Evolutionary conservation across 352 stramenopile genomes (phyloP), one percentile per base, ranked within the genome.

Genomic region (Phytophthora citrophthora): DNA sequence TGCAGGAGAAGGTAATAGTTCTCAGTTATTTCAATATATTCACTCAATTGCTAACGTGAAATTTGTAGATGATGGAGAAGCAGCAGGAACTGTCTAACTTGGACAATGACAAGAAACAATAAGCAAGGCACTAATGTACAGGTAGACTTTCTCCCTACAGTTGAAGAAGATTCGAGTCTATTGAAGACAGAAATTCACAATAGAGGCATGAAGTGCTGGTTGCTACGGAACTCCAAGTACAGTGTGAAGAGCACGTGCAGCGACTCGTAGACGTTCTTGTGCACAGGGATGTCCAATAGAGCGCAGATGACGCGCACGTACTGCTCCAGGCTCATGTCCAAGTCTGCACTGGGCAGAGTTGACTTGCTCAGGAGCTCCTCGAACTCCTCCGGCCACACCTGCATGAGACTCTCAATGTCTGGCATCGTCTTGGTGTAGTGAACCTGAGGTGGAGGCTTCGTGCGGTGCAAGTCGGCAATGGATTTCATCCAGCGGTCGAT

Each of bases 401-500:
- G 93, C 95, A 98, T 98, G 43, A 98, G 81, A 36, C 73, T 91
- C 68, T 98, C 95, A 49, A 98, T 96, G 65, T 98, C 94, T 10
- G 95, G 94, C 93, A 98, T 98, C 15, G 81, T 82, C 56, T 97
- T 96, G 15, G 86, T 91, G 80, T 98, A 98, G 76, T 97, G 84
- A 54, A 98, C 91, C 70, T 97, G 86, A 5, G 92, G 85, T 16
- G 90, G 88, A 5, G 94, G 94, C 70, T 98, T 99, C 11, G 83
- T 95, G 23, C 90, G 86, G 59, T 99, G 94, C 54, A 98, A 76
- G 31, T 99, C 96, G 12, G 90, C 86, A 46, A 99, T 98, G 66
- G 81, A 97, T 51, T 96, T 93, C 60, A 99, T 96, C 96, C 96
- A 99, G 32, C 89, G 79, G 46, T 98, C 84, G 55, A 99, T 97